phyloP scores from a whole-genome alignment of 2,329 filamentous ascomycete genomes.

The Pseudogymnoascus sp. region DNA sequence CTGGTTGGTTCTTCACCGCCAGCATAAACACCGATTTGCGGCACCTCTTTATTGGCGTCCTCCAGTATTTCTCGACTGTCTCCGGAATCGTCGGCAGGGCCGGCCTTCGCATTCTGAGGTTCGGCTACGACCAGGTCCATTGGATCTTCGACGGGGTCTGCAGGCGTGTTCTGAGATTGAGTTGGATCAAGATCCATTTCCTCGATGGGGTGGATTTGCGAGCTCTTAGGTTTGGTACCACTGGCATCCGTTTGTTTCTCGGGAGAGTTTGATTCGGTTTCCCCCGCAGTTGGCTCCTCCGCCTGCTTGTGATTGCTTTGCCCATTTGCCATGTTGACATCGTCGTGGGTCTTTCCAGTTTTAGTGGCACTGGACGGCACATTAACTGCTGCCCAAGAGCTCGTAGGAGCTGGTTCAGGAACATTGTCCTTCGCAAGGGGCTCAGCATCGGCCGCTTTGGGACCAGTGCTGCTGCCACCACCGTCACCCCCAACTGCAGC shows the following conservation, averaged over 20 bases:
- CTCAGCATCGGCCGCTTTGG: neutral
- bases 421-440: neutral
- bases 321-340: neutral
- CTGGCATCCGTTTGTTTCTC: neutral
- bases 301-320: neutral
- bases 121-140: neutral
- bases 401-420: neutral
- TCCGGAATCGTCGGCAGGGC: neutral
- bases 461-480: neutral
- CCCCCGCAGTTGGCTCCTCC: neutral
- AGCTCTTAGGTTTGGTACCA: neutral
- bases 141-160: neutral
- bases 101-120: neutral
- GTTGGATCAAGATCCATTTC: neutral
- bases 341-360: neutral
- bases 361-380: neutral
- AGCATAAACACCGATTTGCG: neutral
- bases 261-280: neutral
- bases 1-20: neutral
- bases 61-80: neutral
- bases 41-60: neutral
- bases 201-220: neutral
- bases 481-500: neutral
- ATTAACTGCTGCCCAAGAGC: neutral
- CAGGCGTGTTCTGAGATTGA: neutral